Conservation (phyloP, 768 basidiomycete species). For the Gelatoporia subvermispora region DNA sequence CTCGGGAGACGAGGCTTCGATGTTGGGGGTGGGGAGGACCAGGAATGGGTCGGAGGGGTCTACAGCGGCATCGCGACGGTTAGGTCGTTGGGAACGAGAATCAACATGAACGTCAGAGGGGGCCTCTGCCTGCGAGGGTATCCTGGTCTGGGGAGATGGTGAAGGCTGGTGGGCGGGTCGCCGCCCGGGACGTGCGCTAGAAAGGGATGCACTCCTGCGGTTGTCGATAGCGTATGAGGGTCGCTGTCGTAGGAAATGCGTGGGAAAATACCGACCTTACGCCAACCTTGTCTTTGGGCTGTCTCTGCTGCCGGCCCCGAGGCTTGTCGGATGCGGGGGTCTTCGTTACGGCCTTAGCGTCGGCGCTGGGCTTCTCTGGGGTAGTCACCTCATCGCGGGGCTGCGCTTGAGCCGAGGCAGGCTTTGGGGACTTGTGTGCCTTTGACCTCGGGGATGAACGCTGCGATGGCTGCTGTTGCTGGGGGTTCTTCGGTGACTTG, state of each 20-base stretch:
- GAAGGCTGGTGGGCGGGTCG: constrained; percentile 62
- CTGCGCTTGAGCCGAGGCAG: constrained; percentile 22
- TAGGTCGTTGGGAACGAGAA: constrained; percentile 20
- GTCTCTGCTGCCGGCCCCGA: constrained; percentile 31
- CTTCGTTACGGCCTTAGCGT: background rate
- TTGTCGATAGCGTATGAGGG: background rate
- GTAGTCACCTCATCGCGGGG: constrained; percentile 22
- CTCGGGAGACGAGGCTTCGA: constrained; percentile 22
- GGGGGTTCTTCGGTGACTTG: constrained; percentile 39
- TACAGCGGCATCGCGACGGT: constrained; percentile 11
- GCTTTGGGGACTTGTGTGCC: constrained; percentile 21
- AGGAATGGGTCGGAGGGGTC: constrained; percentile 47
- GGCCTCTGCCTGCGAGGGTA: constrained; percentile 67
- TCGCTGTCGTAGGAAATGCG: constrained; percentile 13
- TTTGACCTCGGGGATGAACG: constrained; percentile 35
- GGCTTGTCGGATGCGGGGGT: constrained; percentile 12
- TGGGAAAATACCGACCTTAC: constrained; percentile 32
- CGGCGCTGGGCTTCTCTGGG: constrained; percentile 26
- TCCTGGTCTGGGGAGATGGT: constrained; percentile 39
- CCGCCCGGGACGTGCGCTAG: constrained; percentile 37
- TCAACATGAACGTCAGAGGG: constrained; percentile 9
- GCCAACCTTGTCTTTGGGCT: constrained; percentile 39
- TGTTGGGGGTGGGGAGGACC: constrained; percentile 41
- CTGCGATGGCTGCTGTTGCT: constrained; percentile 25
- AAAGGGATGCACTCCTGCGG: constrained; percentile 42